These are phyloP conservation scores for Hirsutella rhossiliensis DNA, from an alignment of 2,329 filamentous ascomycete genomes.

Conservation along the genomic window DNA sequence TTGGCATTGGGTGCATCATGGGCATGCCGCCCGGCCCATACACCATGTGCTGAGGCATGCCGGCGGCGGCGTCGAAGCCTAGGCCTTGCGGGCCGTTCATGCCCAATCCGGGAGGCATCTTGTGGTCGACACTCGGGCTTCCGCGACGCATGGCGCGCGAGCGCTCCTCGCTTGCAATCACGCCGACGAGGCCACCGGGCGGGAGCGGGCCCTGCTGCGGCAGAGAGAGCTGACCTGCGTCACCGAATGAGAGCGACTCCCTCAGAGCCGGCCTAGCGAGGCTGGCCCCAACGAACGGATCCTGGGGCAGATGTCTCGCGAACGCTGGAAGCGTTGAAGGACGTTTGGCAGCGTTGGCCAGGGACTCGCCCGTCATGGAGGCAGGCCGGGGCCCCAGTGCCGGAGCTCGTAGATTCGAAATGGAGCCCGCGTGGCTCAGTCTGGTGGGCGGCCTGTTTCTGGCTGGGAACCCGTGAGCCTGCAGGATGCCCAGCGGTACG, in stretches of 20 bases:
- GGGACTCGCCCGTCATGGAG: conserved; percentile 44
- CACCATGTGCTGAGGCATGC: conserved; percentile 33
- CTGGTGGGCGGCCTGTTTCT: conserved; percentile 64
- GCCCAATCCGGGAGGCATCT: conserved; percentile 21
- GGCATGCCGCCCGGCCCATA: conserved; percentile 16
- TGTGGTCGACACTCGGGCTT: conserved; percentile 54
- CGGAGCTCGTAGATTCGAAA: conserved; percentile 56
- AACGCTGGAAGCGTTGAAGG: conserved; percentile 59
- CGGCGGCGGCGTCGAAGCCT: conserved; percentile 35
- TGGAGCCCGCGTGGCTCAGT: conserved; percentile 52
- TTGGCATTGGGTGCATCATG: conserved; percentile 15
- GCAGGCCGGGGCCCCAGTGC: conserved; percentile 35
- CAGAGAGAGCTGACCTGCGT: conserved; percentile 32
- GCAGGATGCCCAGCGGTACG: conserved; percentile 72
- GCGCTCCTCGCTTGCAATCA: conserved; percentile 77
- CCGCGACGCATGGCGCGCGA: conserved; percentile 66
- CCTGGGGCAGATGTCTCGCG: conserved; percentile 67
- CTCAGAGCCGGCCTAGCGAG: conserved; percentile 60
- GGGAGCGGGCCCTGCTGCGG: conserved; percentile 29
- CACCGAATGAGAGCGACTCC: conserved; percentile 62
- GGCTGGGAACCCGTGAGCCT: conserved; percentile 78
- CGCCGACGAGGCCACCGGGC: conserved; percentile 71
- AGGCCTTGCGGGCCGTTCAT: conserved; percentile 23
- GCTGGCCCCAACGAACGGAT: conserved; percentile 73
- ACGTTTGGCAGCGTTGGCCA: conserved; percentile 15